Evolutionary conservation across 2,329 filamentous ascomycete genomes (phyloP), one percentile per base, ranked within the genome.

Genomic region (Cryphonectria nitschkei): DNA sequence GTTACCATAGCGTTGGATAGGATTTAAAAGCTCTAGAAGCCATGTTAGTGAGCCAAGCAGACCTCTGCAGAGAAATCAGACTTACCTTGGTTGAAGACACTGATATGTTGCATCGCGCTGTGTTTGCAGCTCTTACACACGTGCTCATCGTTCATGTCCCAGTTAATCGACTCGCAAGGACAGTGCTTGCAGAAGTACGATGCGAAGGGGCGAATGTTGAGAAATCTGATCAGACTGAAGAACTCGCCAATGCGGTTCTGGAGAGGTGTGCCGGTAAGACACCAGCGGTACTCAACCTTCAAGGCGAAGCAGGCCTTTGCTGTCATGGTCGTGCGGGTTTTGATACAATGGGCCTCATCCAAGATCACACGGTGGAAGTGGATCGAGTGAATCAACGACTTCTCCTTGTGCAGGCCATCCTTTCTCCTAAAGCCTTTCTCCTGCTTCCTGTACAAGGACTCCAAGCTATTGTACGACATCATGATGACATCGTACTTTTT

Each of bases 191-290:
- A 99, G 74, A 98, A 92, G 79, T 99, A 99, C 74, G 93, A 94
- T 9, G 95, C 92, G 79, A 98, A 98, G 0, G 95, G 95, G 11
- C 88, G 87, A 50, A 98, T 87, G 79, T 97, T 92, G 41, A 99
- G 87, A 80, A 99, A 99, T 2, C 96, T 92, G 69, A 99, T 86
- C 32, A 98, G 84, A 0, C 95, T 98, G 82, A 98, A 98, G 80
- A 98, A 97, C 79, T 98, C 95, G 77, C 96, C 95, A 74, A 98
- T 98, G 68, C 95, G 92, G 78, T 98, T 99, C 80, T 99, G 96
- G 1, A 99, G 89, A 0, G 96, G 96, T 0, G 96, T 99, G 11
- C 96, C 96, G 22, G 93, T 96, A 71, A 99, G 85, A 79, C 96
- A 99, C 94, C 96, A 98, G 76, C 97, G 97, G 82, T 96, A 97